Evolutionary conservation across 306 rosid species (phyloP), one percentile per base, ranked within the genome.

Genomic region (Trifolium repens): DNA sequence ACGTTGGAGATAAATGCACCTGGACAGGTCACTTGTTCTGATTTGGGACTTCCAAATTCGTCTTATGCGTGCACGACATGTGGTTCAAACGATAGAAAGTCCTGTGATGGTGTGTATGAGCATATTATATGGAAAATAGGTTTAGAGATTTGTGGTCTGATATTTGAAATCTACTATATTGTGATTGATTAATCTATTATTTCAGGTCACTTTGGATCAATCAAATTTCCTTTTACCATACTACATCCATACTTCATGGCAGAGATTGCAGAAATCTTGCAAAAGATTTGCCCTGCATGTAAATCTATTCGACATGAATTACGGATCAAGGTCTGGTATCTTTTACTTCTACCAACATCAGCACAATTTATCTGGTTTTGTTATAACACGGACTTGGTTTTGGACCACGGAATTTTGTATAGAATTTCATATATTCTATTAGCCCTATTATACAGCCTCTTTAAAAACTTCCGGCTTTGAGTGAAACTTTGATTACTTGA

Each of bases 141-240:
- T 67, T 67, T 74, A 67, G n/a, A 26, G 34, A 69, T 79, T 46
- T 58, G 64, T 24, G 72, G 35, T 68, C 39, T 39, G 67, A 76
- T 47, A 32, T 68, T 55, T 52, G 26, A 24, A 35, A 73, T 35
- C 26, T 54, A 13, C 58, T 69, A 8, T 78, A 74, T 62, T 27
- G 80, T 87, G 60, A 86, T 70, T 10, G 24, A 70, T 71, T 71
- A 50, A 46, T 71, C 46, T 77, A 64, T 62, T 77, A 76, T 83
- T 76, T 76, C 84, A 96, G 99, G 99, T 80, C 99, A 96, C 83
- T 92, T 83, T 80, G 99, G 99, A 66, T 84, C 72, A 15, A 90
- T 96, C 75, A 79, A 84, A 64, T 92, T 96, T 83, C 91, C 92
- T 13, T 84, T 78, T 79, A 42, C 86, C 9, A 73, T 92, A 53